Conservation (phyloP, 1,284 basidiomycete genomes). For the Thelephora terrestris region DNA sequence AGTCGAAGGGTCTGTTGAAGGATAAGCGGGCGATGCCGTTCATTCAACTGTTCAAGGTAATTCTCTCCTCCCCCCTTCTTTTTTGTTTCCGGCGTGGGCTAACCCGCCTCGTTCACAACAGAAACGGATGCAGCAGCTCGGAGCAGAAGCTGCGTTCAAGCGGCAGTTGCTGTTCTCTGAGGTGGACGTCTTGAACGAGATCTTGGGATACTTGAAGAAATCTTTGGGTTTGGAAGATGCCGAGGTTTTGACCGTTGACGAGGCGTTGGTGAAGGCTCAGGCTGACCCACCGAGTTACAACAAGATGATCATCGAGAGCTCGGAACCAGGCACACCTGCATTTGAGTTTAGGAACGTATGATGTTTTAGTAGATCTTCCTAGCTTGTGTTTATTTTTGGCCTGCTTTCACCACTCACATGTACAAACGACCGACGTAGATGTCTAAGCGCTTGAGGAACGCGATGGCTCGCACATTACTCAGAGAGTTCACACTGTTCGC, state of each 20-base stretch:
- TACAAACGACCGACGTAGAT: too few relatives aligned
- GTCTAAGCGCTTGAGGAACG: too few relatives aligned
- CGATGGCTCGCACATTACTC: too few relatives aligned
- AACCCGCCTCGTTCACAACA: slow-evolving; percentile 22
- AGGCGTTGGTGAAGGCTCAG: slow-evolving; percentile 48
- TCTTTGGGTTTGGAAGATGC: slow-evolving; percentile 71
- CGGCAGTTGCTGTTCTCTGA: slow-evolving; percentile 87
- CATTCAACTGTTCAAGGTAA: slow-evolving; percentile 84
- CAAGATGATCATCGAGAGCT: slow-evolving; percentile 64
- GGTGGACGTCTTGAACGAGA: slow-evolving; percentile 60
- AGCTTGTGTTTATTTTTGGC: neutral
- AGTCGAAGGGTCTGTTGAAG: slow-evolving; percentile 79
- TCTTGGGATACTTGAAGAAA: slow-evolving; percentile 78
- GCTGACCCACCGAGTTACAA: slow-evolving; percentile 41
- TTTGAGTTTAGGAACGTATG: slow-evolving; percentile 75
- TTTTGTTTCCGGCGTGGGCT: neutral
- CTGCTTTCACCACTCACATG: too few relatives aligned
- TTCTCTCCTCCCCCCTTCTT: slow-evolving; percentile 10
- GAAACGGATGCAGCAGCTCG: slow-evolving; percentile 80
- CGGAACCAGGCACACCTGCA: slow-evolving; percentile 82
- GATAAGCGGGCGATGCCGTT: slow-evolving; percentile 97
- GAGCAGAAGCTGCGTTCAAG: slow-evolving; percentile 75
- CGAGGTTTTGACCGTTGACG: slow-evolving; percentile 62
- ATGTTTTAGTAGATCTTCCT: neutral
- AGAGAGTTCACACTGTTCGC: too few relatives aligned